Percentiles rank a stretch among this genome's conserved stretches.
Evolutionary conservation across 768 basidiomycete species (phyloP).

Genomic region (Boletellus emodensis): DNA sequence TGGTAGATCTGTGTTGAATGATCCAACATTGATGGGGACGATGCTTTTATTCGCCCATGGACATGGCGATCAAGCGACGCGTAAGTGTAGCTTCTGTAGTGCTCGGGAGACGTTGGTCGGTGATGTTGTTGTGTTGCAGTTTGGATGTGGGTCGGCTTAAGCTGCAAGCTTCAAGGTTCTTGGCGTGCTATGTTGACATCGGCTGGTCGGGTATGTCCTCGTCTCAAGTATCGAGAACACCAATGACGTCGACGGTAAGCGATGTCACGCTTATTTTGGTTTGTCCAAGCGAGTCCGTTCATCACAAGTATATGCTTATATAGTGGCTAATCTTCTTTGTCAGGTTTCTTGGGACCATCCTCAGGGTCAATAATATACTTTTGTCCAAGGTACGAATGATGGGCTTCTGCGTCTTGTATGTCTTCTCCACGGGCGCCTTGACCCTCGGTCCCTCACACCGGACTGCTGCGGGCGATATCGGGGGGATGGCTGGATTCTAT

Average conservation of each 20-base stretch:
- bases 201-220: constrained; percentile 3
- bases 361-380: constrained; percentile 4
- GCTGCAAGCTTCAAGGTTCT: neutral
- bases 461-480: constrained; percentile 14
- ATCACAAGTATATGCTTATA: too few species aligned
- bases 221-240: neutral
- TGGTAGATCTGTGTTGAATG: constrained; percentile 1
- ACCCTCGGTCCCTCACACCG: neutral
- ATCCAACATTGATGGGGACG: constrained; percentile 5
- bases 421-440: neutral
- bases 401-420: neutral
- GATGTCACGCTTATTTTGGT: constrained; percentile 9
- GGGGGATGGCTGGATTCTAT: constrained; percentile 9
- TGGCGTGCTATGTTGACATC: neutral
- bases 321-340: too few species aligned
- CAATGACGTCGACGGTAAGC: constrained; percentile 4
- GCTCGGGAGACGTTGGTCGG: neutral
- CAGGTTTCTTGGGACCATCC: constrained; percentile 14
- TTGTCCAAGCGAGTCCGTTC: too few species aligned
- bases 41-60: neutral
- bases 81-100: neutral
- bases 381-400: constrained; percentile 10
- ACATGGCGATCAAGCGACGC: neutral
- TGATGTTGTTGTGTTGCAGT: neutral
- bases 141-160: neutral